Evolutionary conservation across 2,329 filamentous ascomycete genomes (phyloP).

Genomic region (Aureobasidium sp.): DNA sequence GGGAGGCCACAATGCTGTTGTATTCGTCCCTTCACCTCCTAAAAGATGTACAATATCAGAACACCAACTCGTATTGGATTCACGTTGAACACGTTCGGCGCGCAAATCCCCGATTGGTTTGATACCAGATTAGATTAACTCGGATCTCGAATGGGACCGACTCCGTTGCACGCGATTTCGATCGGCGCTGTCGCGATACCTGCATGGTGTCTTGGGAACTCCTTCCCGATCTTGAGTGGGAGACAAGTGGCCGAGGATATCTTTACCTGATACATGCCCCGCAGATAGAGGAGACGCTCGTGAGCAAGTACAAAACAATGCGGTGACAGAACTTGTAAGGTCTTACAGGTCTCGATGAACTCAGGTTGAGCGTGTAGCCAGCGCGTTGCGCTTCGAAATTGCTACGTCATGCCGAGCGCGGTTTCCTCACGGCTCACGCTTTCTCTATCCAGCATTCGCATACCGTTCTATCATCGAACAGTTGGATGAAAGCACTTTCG

Average conservation of each 20-base stretch:
- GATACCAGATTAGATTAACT: conserved; percentile 10
- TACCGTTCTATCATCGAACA: not conserved
- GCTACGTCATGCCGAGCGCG: conserved; percentile 8
- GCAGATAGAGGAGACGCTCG: not conserved
- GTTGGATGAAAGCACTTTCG: not conserved
- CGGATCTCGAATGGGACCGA: conserved; percentile 8
- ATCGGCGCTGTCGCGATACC: conserved; percentile 10
- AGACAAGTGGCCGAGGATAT: not conserved
- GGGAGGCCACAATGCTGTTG: not conserved
- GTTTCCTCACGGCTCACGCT: not conserved
- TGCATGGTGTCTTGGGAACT: not conserved
- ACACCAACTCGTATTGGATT: not conserved
- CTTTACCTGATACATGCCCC: not conserved
- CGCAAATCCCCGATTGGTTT: not conserved
- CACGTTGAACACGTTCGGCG: not conserved
- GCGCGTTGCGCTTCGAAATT: not conserved
- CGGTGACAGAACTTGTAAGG: not conserved
- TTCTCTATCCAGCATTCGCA: not conserved
- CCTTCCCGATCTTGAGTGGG: not conserved
- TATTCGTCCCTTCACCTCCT: not conserved
- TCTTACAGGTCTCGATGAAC: not conserved
- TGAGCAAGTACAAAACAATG: not conserved
- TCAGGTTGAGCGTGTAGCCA: conserved; percentile 3
- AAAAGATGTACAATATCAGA: no score
- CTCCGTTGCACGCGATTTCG: conserved; percentile 7